These are phyloP conservation scores for Ogataea sp. DNA, from an alignment of 805 yeast species.

Conservation along the genomic window DNA sequence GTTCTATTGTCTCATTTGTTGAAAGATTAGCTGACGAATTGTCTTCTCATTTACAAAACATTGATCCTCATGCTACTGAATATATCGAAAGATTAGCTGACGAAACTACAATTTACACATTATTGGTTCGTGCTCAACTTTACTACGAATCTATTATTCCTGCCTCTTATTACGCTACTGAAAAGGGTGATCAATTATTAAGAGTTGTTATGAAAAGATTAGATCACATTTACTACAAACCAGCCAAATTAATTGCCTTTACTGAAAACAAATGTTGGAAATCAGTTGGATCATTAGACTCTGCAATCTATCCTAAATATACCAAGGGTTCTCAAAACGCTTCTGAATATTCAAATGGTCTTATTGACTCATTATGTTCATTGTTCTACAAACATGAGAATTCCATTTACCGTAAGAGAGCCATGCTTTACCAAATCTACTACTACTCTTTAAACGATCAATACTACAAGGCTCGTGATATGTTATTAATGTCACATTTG, in stretches of 20 bases:
- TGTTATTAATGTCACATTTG: constrained; percentile 79
- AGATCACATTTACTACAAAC: constrained; percentile 91
- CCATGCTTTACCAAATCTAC: constrained; percentile 78
- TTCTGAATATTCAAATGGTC: constrained; percentile 37
- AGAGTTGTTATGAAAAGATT: constrained; percentile 77
- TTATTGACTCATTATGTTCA: constrained; percentile 59
- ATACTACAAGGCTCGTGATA: constrained; percentile 78
- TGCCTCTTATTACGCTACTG: constrained; percentile 31
- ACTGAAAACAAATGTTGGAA: constrained; percentile 77
- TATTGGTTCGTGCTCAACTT: constrained; percentile 77
- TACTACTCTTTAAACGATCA: constrained; percentile 85
- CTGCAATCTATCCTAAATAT: constrained; percentile 26
- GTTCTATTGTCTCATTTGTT: constrained; percentile 77
- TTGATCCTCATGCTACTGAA: constrained; percentile 94
- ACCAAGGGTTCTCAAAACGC: constrained; percentile 14
- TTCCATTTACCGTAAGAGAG: constrained; percentile 67
- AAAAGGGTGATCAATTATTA: constrained; percentile 50
- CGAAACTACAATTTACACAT: constrained; percentile 66
- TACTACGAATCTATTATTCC: constrained; percentile 66
- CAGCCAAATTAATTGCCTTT: constrained; percentile 59
- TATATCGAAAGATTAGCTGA: constrained; percentile 86
- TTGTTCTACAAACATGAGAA: constrained; percentile 61
- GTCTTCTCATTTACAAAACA: constrained; percentile 74
- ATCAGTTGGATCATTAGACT: constrained; percentile 20
- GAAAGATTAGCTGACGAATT: constrained; percentile 96